phyloP scores from a whole-genome alignment of 257 asterid species.

The Euphrasia confusa region DNA sequence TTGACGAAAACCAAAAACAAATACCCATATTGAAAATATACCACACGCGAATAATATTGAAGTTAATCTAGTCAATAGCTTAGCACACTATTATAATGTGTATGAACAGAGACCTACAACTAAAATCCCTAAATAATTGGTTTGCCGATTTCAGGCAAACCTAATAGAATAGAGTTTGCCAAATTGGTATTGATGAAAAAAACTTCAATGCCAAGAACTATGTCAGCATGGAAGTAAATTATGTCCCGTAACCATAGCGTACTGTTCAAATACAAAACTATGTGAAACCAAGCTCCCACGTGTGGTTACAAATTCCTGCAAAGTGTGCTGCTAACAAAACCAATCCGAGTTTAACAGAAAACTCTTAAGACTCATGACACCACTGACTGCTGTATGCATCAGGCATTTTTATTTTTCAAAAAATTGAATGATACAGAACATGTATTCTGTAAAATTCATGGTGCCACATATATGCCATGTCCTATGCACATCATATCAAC shows the following conservation, averaged over 20 bases:
- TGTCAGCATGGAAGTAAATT: neutral
- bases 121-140: neutral
- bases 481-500: neutral
- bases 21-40: constrained; percentile 7
- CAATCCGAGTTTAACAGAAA: neutral
- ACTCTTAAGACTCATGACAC: neutral
- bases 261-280: neutral
- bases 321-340: neutral
- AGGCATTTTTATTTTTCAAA: neutral
- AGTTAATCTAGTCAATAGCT: constrained; percentile 5
- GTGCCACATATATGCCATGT: neutral
- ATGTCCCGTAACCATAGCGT: no score
- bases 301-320: neutral
- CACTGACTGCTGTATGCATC: no score
- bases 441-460: neutral
- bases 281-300: neutral
- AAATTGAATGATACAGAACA: neutral
- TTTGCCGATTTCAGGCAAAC: neutral
- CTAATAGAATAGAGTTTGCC: no score
- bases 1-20: neutral
- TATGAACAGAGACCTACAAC: constrained; percentile 20
- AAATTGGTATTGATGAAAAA: constrained; percentile 8
- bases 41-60: constrained; percentile 18
- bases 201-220: neutral
- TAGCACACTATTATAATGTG: constrained; percentile 25